phyloP scores from a whole-genome alignment of 192 early-diverging fungal species.

The Linnemannia hyalina region DNA sequence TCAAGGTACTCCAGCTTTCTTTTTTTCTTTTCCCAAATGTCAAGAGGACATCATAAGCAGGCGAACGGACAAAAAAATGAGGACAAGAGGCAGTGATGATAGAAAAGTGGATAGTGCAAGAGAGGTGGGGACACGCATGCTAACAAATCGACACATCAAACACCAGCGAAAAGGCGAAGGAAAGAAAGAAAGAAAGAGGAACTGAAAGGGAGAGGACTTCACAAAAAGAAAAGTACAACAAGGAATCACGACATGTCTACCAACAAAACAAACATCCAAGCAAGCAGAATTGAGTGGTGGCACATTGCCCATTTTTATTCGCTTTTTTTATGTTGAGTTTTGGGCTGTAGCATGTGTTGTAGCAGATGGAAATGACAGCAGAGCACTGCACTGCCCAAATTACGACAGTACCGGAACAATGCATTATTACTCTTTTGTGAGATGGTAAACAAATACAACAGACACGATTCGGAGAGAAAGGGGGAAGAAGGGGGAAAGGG shows the following conservation, averaged over 20 bases:
- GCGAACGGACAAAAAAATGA: no score
- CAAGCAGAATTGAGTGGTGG: not conserved
- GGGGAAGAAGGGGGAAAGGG: not conserved
- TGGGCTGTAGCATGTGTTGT: not conserved
- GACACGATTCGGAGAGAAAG: not conserved
- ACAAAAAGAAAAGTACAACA: not conserved
- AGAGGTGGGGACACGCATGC: not conserved
- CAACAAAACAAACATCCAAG: no score
- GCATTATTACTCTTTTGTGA: slow-evolving; percentile 2
- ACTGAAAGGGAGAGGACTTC: not conserved
- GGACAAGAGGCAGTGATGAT: no score
- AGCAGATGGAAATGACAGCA: not conserved
- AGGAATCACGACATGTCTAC: not conserved
- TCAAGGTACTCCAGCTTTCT: no score
- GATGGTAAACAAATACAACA: slow-evolving; percentile 6
- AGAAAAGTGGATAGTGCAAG: not conserved
- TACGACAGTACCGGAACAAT: not conserved
- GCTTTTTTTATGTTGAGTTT: not conserved
- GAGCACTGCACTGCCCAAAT: not conserved
- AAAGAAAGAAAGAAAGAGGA: not conserved
- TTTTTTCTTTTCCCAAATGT: no score
- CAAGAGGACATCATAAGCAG: no score
- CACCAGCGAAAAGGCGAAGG: not conserved
- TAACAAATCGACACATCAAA: not conserved
- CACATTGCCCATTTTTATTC: not conserved